These are phyloP conservation scores for Metschnikowia koreensis DNA, from an alignment of 805 yeast genomes.

Conservation along the genomic window DNA sequence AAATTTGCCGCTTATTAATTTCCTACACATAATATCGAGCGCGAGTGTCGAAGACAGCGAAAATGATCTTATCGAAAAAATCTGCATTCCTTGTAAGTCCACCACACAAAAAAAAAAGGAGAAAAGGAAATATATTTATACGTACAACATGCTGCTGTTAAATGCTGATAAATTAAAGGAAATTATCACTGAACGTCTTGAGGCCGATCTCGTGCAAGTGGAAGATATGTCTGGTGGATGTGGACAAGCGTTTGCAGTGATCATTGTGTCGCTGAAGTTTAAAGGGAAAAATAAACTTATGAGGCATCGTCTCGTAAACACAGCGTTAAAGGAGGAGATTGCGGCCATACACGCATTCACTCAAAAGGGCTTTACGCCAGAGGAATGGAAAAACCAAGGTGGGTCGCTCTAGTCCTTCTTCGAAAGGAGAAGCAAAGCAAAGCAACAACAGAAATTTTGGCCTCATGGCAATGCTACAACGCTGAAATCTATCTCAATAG, in stretches of 20 bases:
- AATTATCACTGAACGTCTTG: conserved; percentile 53
- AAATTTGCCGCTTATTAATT: neutral
- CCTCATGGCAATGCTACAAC: neutral
- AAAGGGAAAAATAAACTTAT: conserved; percentile 78
- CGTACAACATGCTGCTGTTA: conserved; percentile 25
- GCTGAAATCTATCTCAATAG: neutral
- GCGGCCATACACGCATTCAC: conserved; percentile 91
- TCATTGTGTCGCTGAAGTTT: conserved; percentile 73
- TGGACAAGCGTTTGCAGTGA: conserved; percentile 95
- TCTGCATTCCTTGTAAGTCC: neutral
- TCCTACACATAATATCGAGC: neutral
- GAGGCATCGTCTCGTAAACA: conserved; percentile 85
- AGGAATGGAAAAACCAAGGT: conserved; percentile 68
- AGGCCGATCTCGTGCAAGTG: conserved; percentile 65
- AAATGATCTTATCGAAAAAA: conserved; percentile 7
- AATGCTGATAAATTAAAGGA: conserved; percentile 44
- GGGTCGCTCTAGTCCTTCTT: conserved; percentile 17
- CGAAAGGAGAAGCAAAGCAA: neutral
- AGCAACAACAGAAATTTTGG: neutral
- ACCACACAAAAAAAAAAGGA: too few species aligned
- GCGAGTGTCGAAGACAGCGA: neutral
- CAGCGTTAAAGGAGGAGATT: conserved; percentile 77
- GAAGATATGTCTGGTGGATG: conserved; percentile 86
- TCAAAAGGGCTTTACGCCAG: conserved; percentile 81
- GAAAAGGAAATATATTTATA: too few species aligned